Percentiles rank a stretch among this genome's conserved stretches.
phyloP scores from a whole-genome alignment of 139 green algal genomes.

The Chlorella sp. region DNA sequence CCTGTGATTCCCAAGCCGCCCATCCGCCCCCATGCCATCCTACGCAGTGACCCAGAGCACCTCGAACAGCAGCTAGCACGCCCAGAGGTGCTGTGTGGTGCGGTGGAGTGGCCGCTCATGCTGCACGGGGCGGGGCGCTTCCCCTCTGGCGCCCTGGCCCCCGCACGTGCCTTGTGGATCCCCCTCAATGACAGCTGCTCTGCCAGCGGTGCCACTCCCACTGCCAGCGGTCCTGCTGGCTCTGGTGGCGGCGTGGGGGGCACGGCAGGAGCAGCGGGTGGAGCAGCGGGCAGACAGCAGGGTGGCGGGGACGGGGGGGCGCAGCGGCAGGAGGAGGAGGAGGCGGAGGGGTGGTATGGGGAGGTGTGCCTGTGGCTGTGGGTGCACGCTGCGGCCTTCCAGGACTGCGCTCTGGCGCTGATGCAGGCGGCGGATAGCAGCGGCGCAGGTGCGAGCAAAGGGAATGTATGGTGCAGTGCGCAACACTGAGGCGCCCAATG shows the following conservation, averaged over 20 bases:
- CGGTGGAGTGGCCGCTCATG: constrained; percentile 21
- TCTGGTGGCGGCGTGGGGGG: too few relatives aligned
- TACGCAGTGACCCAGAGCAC: constrained; percentile 15
- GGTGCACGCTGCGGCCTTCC: constrained; percentile 29
- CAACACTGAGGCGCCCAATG: too few relatives aligned
- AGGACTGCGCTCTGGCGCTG: constrained; percentile 12
- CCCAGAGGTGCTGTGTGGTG: constrained; percentile 14
- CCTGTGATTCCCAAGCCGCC: too few relatives aligned
- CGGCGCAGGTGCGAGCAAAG: too few relatives aligned
- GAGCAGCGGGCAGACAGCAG: too few relatives aligned
- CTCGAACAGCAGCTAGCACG: constrained; percentile 2
- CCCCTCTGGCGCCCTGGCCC: constrained; percentile 20
- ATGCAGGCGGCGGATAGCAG: not conserved
- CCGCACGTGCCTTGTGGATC: constrained; percentile 21
- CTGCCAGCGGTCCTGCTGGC: too few relatives aligned
- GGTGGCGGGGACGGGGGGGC: too few relatives aligned
- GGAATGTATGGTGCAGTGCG: too few relatives aligned
- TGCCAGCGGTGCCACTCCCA: not conserved
- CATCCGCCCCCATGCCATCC: too few relatives aligned
- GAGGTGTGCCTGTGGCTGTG: constrained; percentile 36
- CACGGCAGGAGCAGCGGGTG: too few relatives aligned
- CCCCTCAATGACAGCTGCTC: not conserved
- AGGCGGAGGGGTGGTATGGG: not conserved
- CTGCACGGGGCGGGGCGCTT: constrained; percentile 24
- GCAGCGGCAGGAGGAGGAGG: too few relatives aligned